Conservation (phyloP, 1,139 yeast species). For the Pichia sp. region DNA sequence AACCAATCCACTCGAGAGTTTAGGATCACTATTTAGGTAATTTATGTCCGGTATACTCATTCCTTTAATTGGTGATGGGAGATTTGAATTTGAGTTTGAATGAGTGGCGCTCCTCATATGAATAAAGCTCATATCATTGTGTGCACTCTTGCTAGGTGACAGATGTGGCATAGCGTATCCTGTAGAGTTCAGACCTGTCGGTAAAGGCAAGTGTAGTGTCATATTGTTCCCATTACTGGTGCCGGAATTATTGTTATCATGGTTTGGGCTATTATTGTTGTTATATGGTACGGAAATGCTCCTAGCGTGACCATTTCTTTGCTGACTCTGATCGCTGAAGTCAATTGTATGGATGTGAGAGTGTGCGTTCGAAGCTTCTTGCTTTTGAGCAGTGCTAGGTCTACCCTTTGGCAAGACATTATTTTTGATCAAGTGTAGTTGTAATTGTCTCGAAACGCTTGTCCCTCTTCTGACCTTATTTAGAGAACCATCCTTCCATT, state of each 20-base stretch:
- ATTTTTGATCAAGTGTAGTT: constrained; percentile 66
- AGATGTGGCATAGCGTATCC: constrained; percentile 2
- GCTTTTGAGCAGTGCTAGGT: too few relatives aligned
- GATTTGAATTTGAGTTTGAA: constrained; percentile 1
- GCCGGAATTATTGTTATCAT: not conserved
- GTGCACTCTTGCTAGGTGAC: constrained; percentile 10
- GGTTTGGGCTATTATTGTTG: not conserved
- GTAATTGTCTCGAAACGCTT: constrained; percentile 70
- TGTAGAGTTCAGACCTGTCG: not conserved
- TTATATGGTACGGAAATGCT: too few relatives aligned
- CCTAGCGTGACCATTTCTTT: too few relatives aligned
- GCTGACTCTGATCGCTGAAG: too few relatives aligned
- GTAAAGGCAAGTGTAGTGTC: not conserved
- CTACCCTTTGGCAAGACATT: constrained; percentile 50
- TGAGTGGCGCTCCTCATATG: not conserved
- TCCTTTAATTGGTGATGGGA: constrained; percentile 28
- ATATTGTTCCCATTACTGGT: not conserved
- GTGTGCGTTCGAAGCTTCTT: too few relatives aligned
- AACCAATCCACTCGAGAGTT: constrained; percentile 11
- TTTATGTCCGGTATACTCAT: constrained; percentile 18
- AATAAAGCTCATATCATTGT: constrained; percentile 4
- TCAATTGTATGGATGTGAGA: too few relatives aligned
- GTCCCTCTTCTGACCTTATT: constrained; percentile 74
- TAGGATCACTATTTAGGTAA: constrained; percentile 8
- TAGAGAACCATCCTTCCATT: constrained; percentile 68